phyloP scores from a whole-genome alignment of 257 asterid genomes.

The Ilex asprella region DNA sequence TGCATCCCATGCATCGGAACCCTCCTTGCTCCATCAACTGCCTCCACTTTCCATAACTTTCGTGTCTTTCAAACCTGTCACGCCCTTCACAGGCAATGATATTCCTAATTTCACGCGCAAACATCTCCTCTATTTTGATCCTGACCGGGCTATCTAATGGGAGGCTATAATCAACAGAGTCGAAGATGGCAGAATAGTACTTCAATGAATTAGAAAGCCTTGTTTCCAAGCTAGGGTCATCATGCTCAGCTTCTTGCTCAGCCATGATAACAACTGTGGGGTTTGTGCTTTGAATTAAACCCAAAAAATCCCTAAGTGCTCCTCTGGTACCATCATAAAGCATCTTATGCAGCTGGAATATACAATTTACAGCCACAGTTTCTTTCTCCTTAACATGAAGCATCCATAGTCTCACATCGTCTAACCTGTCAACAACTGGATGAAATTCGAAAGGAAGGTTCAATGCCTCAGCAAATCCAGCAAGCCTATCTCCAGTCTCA shows the following conservation, averaged over 20 bases:
- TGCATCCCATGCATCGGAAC: constrained; percentile 35
- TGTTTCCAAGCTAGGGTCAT: constrained; percentile 44
- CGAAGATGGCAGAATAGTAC: constrained; percentile 76
- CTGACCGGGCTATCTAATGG: constrained; percentile 48
- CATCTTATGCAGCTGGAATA: constrained; percentile 73
- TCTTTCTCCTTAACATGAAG: constrained; percentile 92
- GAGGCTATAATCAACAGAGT: constrained; percentile 52
- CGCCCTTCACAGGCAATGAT: constrained; percentile 74
- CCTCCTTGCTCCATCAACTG: constrained; percentile 67
- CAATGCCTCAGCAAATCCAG: constrained; percentile 69
- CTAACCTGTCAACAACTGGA: constrained; percentile 84
- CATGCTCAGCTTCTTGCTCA: constrained; percentile 81
- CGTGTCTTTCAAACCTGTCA: constrained; percentile 77
- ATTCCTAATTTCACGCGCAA: constrained; percentile 60
- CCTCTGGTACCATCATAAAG: constrained; percentile 58
- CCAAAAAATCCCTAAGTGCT: constrained; percentile 50
- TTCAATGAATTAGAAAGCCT: constrained; percentile 52
- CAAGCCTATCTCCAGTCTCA: constrained; percentile 69
- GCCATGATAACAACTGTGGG: constrained; percentile 56
- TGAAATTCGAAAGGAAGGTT: constrained; percentile 74
- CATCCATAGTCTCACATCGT: constrained; percentile 98
- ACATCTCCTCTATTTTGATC: constrained; percentile 75
- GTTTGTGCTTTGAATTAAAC: constrained; percentile 72
- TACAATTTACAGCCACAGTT: constrained; percentile 69
- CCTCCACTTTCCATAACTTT: constrained; percentile 48